Percentiles rank a stretch among this genome's conserved stretches.
Evolutionary conservation across 2,329 filamentous ascomycete species (phyloP).

Genomic region (Trichophyton simii): DNA sequence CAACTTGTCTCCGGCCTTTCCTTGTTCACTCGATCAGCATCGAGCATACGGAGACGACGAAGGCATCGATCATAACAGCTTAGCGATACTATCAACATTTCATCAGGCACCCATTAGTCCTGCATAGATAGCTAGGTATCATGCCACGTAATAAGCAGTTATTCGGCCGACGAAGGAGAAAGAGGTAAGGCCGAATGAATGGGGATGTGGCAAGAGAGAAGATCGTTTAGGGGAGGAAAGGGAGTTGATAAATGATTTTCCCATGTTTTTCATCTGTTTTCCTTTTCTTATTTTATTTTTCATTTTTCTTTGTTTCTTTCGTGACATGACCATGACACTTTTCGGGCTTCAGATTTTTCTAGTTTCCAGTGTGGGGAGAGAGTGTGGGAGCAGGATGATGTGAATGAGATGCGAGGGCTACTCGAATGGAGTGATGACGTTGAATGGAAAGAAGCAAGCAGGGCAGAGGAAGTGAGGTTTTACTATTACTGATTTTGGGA

Average conservation of each 20-base stretch:
- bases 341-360: not conserved
- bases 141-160: not conserved
- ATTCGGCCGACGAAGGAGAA: not conserved
- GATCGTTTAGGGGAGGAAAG: not conserved
- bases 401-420: not conserved
- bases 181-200: not conserved
- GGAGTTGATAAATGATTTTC: not conserved
- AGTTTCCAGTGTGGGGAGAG: not conserved
- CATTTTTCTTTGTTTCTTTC: not conserved
- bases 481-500: not conserved
- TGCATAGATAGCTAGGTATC: not conserved
- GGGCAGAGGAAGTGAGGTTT: not conserved
- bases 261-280: not conserved
- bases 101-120: not conserved
- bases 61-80: not conserved
- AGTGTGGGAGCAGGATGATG: not conserved
- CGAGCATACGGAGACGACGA: not conserved
- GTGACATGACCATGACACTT: not conserved
- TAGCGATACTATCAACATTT: not conserved
- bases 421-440: not conserved
- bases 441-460: not conserved
- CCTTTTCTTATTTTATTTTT: not conserved
- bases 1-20: not conserved
- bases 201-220: not conserved
- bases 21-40: no score